Evolutionary conservation across 2,329 filamentous ascomycete species (phyloP).

Genomic region (Aspergillus sp.): DNA sequence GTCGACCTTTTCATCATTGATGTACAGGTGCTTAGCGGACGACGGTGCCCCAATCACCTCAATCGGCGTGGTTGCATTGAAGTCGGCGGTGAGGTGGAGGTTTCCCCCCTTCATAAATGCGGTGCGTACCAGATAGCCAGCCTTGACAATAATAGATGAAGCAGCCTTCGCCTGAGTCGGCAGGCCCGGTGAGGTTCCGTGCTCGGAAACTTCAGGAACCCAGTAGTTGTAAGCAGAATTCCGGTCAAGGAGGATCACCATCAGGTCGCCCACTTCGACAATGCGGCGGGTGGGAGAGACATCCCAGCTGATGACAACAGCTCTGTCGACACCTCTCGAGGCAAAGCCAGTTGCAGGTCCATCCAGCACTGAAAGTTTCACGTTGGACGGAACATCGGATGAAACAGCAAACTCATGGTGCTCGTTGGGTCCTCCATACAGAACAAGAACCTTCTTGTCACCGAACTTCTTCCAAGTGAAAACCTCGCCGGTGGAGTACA

Average conservation of each 20-base stretch:
- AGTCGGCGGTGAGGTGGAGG: slow-evolving; percentile 58
- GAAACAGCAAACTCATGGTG: slow-evolving; percentile 35
- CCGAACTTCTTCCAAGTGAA: slow-evolving; percentile 50
- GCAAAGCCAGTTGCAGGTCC: slow-evolving; percentile 23
- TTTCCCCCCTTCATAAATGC: slow-evolving; percentile 47
- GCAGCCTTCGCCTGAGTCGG: slow-evolving; percentile 20
- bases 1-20: slow-evolving; percentile 46
- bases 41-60: slow-evolving; percentile 59
- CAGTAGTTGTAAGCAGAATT: slow-evolving; percentile 39
- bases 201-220: slow-evolving; percentile 29
- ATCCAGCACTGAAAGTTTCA: slow-evolving; percentile 20
- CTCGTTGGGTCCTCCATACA: slow-evolving; percentile 33
- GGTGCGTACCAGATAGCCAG: slow-evolving; percentile 34
- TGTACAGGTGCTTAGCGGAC: slow-evolving; percentile 46
- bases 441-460: slow-evolving; percentile 40
- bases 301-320: slow-evolving; percentile 42
- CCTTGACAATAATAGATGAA: slow-evolving; percentile 33
- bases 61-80: slow-evolving; percentile 59
- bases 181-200: slow-evolving; percentile 20
- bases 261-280: slow-evolving; percentile 35
- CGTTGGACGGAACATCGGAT: slow-evolving; percentile 18
- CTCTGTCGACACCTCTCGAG: slow-evolving; percentile 18
- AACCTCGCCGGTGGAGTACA: slow-evolving; percentile 37
- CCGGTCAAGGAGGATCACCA: slow-evolving; percentile 50
- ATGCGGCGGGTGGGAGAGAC: slow-evolving; percentile 41